These are phyloP conservation scores for Phaffia australis DNA, from an alignment of 768 basidiomycete genomes.

Conservation along the genomic window DNA sequence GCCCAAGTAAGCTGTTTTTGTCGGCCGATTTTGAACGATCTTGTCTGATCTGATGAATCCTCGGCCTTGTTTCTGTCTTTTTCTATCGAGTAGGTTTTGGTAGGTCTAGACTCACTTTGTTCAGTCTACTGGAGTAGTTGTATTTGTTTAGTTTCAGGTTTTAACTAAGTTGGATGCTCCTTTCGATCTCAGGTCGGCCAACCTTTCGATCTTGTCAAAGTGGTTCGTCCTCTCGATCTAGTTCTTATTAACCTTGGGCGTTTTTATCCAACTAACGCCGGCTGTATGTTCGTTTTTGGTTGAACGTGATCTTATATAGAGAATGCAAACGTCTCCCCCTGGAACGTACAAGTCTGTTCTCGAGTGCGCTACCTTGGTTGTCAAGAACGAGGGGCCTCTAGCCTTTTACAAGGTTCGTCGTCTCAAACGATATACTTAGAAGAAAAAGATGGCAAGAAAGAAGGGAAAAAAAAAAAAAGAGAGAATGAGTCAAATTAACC, in stretches of 20 bases:
- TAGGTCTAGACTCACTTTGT: neutral
- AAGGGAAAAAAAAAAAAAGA: no score
- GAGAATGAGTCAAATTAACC: neutral
- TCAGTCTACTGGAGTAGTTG: no score
- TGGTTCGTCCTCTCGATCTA: conserved; percentile 44
- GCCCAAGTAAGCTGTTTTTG: conserved; percentile 3
- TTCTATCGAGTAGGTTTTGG: conserved; percentile 1
- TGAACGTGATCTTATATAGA: conserved; percentile 42
- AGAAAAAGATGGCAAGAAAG: no score
- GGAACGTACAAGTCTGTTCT: conserved; percentile 83
- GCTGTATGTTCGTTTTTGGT: neutral
- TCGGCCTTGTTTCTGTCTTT: neutral
- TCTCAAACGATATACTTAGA: no score
- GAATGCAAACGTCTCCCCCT: conserved; percentile 85
- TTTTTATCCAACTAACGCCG: neutral
- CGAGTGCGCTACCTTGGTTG: conserved; percentile 76
- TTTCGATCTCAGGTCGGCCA: conserved; percentile 56
- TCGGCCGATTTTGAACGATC: no score
- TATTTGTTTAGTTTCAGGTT: no score
- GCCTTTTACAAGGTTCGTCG: conserved; percentile 80
- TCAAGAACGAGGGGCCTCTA: conserved; percentile 81
- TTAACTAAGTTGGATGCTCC: no score
- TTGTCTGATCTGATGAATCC: no score
- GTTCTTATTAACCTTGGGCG: conserved; percentile 14
- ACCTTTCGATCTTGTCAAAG: conserved; percentile 93